Base-by-base conservation (phyloP, 306 rosid species). In the Mucuna pruriens region DNA sequence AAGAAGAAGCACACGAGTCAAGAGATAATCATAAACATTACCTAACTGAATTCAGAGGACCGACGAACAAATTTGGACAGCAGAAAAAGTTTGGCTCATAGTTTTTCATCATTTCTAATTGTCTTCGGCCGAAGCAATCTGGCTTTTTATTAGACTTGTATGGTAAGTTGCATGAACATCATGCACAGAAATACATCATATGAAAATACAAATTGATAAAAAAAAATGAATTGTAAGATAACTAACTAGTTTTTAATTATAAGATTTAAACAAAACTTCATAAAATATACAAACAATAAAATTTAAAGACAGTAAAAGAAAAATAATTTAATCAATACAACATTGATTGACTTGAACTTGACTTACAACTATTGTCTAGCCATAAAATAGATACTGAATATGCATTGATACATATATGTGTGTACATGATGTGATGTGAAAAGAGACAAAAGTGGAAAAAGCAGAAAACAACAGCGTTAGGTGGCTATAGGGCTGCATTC, bases 391-490 rank as follows among this genome's bases (percentile, higher is more conserved):
- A 44, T 61, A 13, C 0, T 31, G 70, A 51, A n/a, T 7, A 33
- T 31, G 25, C 9, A 61, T 22, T 2, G 7, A 29, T 33, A 16
- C 25, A 63, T 31, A 8, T 3, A 40, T 6, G 4, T 17, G 26
- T 29, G n/a, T 1, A 58, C 55, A 48, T 25, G 42, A 29, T 13
- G 65, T 7, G 55, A 71, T 48, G 33, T 57, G 51, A 76, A 71
- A 72, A 52, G 80, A 77, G 78, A 86, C 87, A 86, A 82, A 82
- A 13, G n/a, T 0, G 19, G n/a, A 13, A 67, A 67, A 83, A 34
- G 40, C 7, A 40, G 58, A 26, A 22, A 34, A 45, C 63, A 49
- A 61, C 67, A 75, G 29, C 80, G 15, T 39, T 38, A 51, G 29
- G 68, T 6, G 20, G 62, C 63, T 29, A 29, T 16, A 54, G 2